phyloP scores from a whole-genome alignment of 495 filamentous ascomycete species.

The Endocarpon pusillum region DNA sequence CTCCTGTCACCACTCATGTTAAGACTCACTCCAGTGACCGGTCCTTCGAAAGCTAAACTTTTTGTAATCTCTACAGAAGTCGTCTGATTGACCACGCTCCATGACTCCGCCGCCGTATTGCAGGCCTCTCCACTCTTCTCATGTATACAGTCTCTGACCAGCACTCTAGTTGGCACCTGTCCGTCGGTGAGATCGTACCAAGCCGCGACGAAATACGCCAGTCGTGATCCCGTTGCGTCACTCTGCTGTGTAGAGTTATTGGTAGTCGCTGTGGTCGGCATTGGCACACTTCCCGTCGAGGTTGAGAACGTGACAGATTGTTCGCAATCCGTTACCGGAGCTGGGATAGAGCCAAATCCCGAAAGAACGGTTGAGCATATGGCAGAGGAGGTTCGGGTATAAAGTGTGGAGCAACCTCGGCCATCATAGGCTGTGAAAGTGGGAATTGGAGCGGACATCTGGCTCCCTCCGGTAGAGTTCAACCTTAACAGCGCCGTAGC shows the following conservation, averaged over 20 bases:
- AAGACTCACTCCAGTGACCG: too few relatives aligned
- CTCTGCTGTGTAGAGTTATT: neutral
- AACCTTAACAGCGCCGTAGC: too few relatives aligned
- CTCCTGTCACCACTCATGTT: too few relatives aligned
- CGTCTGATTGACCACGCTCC: neutral
- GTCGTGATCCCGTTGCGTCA: neutral
- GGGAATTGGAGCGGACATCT: too few relatives aligned
- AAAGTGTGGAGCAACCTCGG: slow-evolving; percentile 2
- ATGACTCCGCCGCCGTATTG: neutral
- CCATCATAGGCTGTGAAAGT: too few relatives aligned
- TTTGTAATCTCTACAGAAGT: neutral
- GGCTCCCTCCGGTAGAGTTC: too few relatives aligned
- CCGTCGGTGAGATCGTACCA: slow-evolving; percentile 4
- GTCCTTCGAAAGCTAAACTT: neutral
- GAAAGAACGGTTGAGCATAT: slow-evolving; percentile 5
- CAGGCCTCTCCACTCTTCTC: neutral
- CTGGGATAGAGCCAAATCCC: slow-evolving; percentile 1
- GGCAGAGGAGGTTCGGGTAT: slow-evolving; percentile 2
- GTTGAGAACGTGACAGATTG: slow-evolving; percentile 5
- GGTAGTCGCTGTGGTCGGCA: neutral
- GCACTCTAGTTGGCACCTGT: slow-evolving; percentile 1
- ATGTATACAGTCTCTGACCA: neutral
- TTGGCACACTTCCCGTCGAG: neutral
- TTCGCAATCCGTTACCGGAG: slow-evolving; percentile 5
- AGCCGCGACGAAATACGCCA: slow-evolving; percentile 5